These are phyloP conservation scores for Blastobotrys muscicola DNA, from an alignment of 805 yeast species.

Conservation along the genomic window DNA sequence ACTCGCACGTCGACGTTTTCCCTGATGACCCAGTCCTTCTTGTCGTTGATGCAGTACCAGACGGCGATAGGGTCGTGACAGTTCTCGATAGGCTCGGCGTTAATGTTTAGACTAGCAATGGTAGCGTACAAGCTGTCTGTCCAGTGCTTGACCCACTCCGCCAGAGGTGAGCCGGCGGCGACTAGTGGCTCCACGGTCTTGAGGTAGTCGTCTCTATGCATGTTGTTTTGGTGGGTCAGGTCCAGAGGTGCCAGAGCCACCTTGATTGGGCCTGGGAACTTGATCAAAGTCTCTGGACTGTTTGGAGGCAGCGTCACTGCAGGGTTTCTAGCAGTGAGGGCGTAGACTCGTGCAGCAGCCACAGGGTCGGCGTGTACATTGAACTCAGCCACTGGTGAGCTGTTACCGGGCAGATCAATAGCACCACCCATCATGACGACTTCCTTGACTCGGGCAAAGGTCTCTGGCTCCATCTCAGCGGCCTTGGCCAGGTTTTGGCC, in stretches of 20 bases:
- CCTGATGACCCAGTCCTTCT: conserved; percentile 14
- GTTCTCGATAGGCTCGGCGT: conserved; percentile 15
- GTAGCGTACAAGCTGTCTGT: conserved; percentile 20
- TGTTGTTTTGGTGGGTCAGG: conserved; percentile 26
- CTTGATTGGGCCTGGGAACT: conserved; percentile 19
- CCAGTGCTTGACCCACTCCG: conserved; percentile 30
- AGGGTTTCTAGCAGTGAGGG: conserved; percentile 26
- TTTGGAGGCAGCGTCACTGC: conserved; percentile 22
- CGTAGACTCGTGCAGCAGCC: conserved; percentile 31
- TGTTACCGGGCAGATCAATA: conserved; percentile 29
- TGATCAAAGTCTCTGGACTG: conserved; percentile 10
- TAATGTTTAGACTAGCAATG: conserved; percentile 16
- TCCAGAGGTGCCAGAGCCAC: conserved; percentile 31
- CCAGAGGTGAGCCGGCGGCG: conserved; percentile 23
- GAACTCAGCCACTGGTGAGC: conserved; percentile 35
- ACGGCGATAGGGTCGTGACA: conserved; percentile 34
- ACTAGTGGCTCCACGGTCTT: conserved; percentile 8
- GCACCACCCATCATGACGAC: conserved; percentile 35
- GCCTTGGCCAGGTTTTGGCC: conserved; percentile 33
- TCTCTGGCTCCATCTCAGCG: conserved; percentile 29
- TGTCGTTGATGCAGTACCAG: conserved; percentile 23
- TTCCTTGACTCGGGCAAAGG: conserved; percentile 28
- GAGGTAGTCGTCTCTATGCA: conserved; percentile 17
- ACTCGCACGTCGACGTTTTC: conserved; percentile 28
- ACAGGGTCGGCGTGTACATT: conserved; percentile 33